Evolutionary conservation across 331 rosid genomes (phyloP), one percentile per base, ranked within the genome.

Genomic region (Saraca asoca): DNA sequence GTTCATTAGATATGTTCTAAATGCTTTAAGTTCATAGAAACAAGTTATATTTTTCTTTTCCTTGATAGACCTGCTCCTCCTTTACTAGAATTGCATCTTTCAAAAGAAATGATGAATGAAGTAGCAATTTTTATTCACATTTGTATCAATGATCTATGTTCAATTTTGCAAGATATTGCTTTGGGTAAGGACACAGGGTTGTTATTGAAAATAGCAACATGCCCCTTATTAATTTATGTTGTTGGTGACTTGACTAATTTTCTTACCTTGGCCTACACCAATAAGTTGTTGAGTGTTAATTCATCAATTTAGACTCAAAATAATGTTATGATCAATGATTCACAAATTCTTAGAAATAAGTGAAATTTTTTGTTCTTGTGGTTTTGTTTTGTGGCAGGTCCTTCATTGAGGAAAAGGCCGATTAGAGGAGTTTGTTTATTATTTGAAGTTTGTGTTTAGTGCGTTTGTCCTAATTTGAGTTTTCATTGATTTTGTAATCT

Each of bases 51-150:
- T 72, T 15, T 31, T 65, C 12, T 31, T 50, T 80, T 69, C 35
- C 11, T 62, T 69, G 76, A 68, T 84, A 94, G 99, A 70, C 99
- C 97, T 0, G 86, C 99, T 60, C 97, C 96, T 49, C 97, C 97
- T 61, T 87, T 94, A 61, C 99, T 97, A 8, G 77, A 80, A 35
- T 70, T 94, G 82, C 85, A 86, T 67, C 70, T 90, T 9, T 83
- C 96, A 51, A 92, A 94, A 73, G 99, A 90, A 85, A 79, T 79
- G 76, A 91, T 82, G 33, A 82, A 86, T 12, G 95, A 81, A 80
- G 79, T 72, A 12, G 87, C 88, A 19, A 17, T 76, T 72, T 80
- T 88, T 72, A 49, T 90, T 56, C 82, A 85, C 35, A 63, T 53
- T 61, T 78, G 24, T 64, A 78, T 88, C 14, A 94, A 94, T 60